phyloP scores from a whole-genome alignment of 2,329 filamentous ascomycete genomes.

The Polychaeton citri region DNA sequence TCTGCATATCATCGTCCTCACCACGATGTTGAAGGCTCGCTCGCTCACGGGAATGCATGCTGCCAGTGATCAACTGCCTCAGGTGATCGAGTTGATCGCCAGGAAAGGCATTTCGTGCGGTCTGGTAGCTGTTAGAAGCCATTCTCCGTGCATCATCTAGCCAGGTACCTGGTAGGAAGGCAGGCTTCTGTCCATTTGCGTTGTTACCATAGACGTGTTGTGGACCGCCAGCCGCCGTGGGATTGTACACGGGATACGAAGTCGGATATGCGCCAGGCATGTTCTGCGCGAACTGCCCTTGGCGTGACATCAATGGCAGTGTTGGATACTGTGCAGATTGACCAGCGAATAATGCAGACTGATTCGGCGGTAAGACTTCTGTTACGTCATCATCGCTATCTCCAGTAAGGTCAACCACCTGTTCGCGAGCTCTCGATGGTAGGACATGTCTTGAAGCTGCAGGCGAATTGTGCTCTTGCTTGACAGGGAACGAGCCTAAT shows the following conservation, averaged over 20 bases:
- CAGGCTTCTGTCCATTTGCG: background rate
- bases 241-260: background rate
- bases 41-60: too few species aligned
- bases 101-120: background rate
- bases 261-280: slow-evolving; percentile 14
- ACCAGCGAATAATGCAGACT: too few species aligned
- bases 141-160: too few species aligned
- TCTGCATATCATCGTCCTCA: slow-evolving; percentile 13
- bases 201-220: slow-evolving; percentile 1
- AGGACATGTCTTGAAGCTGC: slow-evolving; percentile 5
- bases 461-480: slow-evolving; percentile 3
- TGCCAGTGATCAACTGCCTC: slow-evolving; percentile 7
- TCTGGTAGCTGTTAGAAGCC: background rate
- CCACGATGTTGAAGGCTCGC: slow-evolving; percentile 4
- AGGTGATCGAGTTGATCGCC: slow-evolving; percentile 7
- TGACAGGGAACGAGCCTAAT: slow-evolving; percentile 2
- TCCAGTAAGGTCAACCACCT: slow-evolving; percentile 19
- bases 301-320: too few species aligned
- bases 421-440: slow-evolving; percentile 6
- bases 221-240: background rate
- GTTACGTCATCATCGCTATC: slow-evolving; percentile 19
- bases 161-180: background rate
- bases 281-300: too few species aligned
- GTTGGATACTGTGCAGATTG: too few species aligned
- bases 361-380: too few species aligned